Evolutionary conservation across 768 basidiomycete species (phyloP).

Genomic region (Pholiota molesta): DNA sequence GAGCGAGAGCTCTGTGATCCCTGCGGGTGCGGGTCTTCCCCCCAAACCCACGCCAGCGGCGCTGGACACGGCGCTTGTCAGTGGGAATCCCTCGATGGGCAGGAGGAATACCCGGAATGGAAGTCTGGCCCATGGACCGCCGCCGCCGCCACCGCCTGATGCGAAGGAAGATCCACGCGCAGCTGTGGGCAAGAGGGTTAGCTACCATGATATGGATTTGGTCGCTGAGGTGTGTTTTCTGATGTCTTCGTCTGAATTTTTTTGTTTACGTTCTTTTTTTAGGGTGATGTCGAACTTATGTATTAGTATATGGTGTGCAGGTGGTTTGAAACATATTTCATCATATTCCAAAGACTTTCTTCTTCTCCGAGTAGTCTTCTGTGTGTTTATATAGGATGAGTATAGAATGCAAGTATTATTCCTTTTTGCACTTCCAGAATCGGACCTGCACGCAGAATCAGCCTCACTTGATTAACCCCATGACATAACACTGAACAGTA

Average conservation of each 20-base stretch:
- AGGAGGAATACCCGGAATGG: constrained; percentile 37
- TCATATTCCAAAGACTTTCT: constrained; percentile 5
- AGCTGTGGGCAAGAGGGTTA: constrained; percentile 84
- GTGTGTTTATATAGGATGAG: constrained; percentile 10
- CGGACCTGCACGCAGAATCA: too few relatives aligned
- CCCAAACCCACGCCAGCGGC: constrained; percentile 70
- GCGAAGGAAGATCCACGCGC: constrained; percentile 93
- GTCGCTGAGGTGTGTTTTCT: constrained; percentile 68
- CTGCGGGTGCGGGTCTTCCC: constrained; percentile 75
- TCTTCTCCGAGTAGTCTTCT: constrained; percentile 3
- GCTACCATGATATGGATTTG: constrained; percentile 95
- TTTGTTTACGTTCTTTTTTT: constrained; percentile 17
- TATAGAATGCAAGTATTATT: too few relatives aligned
- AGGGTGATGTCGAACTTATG: constrained; percentile 66
- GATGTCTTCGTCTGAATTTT: constrained; percentile 11
- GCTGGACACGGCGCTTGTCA: constrained; percentile 53
- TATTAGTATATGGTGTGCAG: constrained; percentile 34
- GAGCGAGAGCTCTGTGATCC: constrained; percentile 45
- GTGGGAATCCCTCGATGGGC: constrained; percentile 48
- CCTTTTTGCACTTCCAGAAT: too few relatives aligned
- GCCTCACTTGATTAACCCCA: too few relatives aligned
- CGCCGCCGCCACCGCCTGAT: constrained; percentile 83
- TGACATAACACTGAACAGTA: too few relatives aligned
- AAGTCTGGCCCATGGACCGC: constrained; percentile 50
- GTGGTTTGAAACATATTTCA: not conserved